Evolutionary conservation across 2,329 filamentous ascomycete species (phyloP), one percentile per base, ranked within the genome.

Genomic region (Trichophyton rubrum): DNA sequence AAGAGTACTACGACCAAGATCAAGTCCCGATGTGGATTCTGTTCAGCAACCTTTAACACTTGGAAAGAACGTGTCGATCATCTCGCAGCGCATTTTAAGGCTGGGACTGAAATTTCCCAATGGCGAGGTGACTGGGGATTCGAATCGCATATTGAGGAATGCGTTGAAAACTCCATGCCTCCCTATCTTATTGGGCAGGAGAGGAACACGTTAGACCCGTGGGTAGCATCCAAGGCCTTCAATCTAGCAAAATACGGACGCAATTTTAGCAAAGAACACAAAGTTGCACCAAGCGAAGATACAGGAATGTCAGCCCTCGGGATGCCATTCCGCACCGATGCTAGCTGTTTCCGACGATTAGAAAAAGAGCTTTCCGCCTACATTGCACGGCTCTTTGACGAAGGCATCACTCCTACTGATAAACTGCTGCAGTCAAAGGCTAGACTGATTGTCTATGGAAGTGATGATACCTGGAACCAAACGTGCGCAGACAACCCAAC

Each of bases 1-100:
- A 82, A 81, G 67, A 79, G 79, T 30, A 77, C 78, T 57, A 79
- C 78, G 3, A 77, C 77, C 15, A 77, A 79, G 58, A 78, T 85
- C 66, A 80, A 78, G 60, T 77, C 75, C 17, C 71, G 75, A 4
- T 78, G 75, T 64, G 75, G 75, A 1, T 76, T 78, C 63, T 78
- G 75, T 62, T 68, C 66, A 15, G 66, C 70, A n/a, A 64, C 66
- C 1, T 71, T 77, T 57, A 70, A 67, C 6, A 76, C 74, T 1
- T 78, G 75, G 75, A 75, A 75, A 65, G 73, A 74, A 15, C 73
- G 73, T 22, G 70, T 73, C n/a, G 72, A 75, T 49, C 73, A 75
- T 59, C 66, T 75, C 33, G 72, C 73, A 5, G 65, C 65, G n/a
- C 73, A 75, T 63, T 75, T 74, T 64, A 73, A 73, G 60, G 69